Percentiles rank a stretch among this genome's conserved stretches.
These are phyloP conservation scores for Gremmenia infestans DNA, from an alignment of 2,329 filamentous ascomycete species.

Conservation along the genomic window DNA sequence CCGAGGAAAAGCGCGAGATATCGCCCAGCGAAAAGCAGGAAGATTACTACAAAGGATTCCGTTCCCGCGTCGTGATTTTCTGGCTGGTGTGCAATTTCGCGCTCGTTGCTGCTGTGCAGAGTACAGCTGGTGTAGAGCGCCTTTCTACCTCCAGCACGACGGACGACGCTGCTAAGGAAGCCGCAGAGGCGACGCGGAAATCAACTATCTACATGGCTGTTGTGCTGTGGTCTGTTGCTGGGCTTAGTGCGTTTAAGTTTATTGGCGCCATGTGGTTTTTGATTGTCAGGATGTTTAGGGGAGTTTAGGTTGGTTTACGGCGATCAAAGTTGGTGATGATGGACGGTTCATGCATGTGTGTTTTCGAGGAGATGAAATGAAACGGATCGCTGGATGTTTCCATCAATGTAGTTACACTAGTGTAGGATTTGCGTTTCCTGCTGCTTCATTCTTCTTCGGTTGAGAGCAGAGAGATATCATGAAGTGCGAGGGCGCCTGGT, in stretches of 20 bases:
- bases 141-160: slow-evolving; percentile 61
- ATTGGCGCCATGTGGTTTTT: slow-evolving; percentile 50
- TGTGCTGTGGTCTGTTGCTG: slow-evolving; percentile 34
- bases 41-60: slow-evolving; percentile 97
- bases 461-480: too few relatives aligned
- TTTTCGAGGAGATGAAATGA: too few relatives aligned
- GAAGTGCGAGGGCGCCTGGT: too few relatives aligned
- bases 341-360: too few relatives aligned
- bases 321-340: too few relatives aligned
- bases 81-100: slow-evolving; percentile 98
- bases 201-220: slow-evolving; percentile 32
- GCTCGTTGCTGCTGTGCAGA: slow-evolving; percentile 79
- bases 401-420: too few relatives aligned
- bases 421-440: too few relatives aligned
- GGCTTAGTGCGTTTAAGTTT: slow-evolving; percentile 31
- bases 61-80: slow-evolving; percentile 82
- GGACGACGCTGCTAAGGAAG: slow-evolving; percentile 51
- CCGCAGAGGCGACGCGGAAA: slow-evolving; percentile 13
- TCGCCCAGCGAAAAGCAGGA: slow-evolving; percentile 73
- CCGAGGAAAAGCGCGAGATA: slow-evolving; percentile 61
- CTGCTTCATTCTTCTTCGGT: too few relatives aligned
- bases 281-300: slow-evolving; percentile 79
- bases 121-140: slow-evolving; percentile 74
- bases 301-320: slow-evolving; percentile 42
- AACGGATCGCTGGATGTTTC: too few relatives aligned